Base-by-base conservation (phyloP, 805 yeast genomes). In the Suhomyces canberraensis region DNA sequence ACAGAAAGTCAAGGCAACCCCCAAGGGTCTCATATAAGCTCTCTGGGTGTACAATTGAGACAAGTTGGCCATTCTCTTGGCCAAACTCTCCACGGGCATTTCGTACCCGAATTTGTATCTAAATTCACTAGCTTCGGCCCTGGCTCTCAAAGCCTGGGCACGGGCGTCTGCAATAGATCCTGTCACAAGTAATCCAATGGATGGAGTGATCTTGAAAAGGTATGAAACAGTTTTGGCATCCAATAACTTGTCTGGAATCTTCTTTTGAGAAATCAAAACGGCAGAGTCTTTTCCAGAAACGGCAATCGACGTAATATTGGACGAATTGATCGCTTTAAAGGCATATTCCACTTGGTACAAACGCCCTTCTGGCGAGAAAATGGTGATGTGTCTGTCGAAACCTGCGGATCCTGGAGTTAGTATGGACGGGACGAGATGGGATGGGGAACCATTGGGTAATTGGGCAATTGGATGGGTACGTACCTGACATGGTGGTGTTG, bases 321-420 rank as follows among this genome's bases (percentile, higher is more conserved):
- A 79, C 31, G 95, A 79, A 56, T 89, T 93, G 60, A 93, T 89
- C 4, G 98, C 98, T 62, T 93, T 90, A 72, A 90, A 90, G 4
- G 98, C 98, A 58, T 93, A 93, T 63, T 93, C 98, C 25, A 91
- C 98, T 68, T 93, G 98, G 67, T 84, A 93, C 44, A 93, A 74
- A 64, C 98, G 81, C 31, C 98, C 98, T 61, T 93, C 98, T 15
- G 98, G 98, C 26, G 98, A 91, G 70, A 93, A 93, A 53, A 93
- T 90, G 19, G 98, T 93, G 62, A 93, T 93, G 64, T 93, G 98
- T 73, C 98, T 85, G 70, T 93, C 98, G 62, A 90, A 93, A 37
- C 98, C 98, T n/a, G 98, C 95, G 45, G 81, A 73, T 45, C 79
- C 81, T 71, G 11, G 19, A 16, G 36, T 39, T 31, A 36, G 40